These are phyloP conservation scores for Mucuna pruriens DNA, from an alignment of 306 rosid species.

Conservation along the genomic window DNA sequence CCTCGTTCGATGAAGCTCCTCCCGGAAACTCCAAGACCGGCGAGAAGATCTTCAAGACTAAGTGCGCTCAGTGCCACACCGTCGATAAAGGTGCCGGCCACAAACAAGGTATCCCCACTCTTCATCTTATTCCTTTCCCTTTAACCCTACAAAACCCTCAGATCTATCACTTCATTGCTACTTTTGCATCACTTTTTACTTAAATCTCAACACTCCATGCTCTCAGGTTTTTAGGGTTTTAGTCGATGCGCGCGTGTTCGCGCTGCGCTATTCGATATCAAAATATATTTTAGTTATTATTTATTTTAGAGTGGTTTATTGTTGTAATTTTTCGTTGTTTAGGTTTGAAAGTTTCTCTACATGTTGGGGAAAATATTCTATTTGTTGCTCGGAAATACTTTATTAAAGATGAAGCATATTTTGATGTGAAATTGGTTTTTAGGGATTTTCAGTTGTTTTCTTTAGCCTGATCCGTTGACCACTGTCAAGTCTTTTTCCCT, in stretches of 20 bases:
- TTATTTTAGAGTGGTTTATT: not conserved
- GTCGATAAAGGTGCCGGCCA: conserved; percentile 88
- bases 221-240: not conserved
- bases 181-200: not conserved
- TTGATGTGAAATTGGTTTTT: not conserved
- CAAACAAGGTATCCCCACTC: conserved; percentile 73
- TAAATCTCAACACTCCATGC: not conserved
- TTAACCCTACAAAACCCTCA: conserved; percentile 10
- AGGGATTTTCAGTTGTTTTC: not conserved
- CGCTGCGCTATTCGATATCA: not conserved
- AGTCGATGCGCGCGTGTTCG: not conserved
- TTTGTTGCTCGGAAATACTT: not conserved
- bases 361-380: not conserved
- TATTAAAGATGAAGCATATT: not conserved
- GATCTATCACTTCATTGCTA: not conserved
- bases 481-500: not conserved
- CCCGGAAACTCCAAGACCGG: conserved; percentile 69
- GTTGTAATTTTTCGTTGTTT: not conserved
- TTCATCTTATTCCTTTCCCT: not conserved
- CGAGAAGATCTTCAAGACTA: conserved; percentile 81
- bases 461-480: not conserved
- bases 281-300: not conserved
- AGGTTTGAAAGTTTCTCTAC: not conserved
- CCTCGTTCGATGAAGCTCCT: conserved; percentile 80
- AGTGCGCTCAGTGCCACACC: conserved; percentile 98